Evolutionary conservation across 768 basidiomycete species (phyloP).

Genomic region (Auricularia heimuer): DNA sequence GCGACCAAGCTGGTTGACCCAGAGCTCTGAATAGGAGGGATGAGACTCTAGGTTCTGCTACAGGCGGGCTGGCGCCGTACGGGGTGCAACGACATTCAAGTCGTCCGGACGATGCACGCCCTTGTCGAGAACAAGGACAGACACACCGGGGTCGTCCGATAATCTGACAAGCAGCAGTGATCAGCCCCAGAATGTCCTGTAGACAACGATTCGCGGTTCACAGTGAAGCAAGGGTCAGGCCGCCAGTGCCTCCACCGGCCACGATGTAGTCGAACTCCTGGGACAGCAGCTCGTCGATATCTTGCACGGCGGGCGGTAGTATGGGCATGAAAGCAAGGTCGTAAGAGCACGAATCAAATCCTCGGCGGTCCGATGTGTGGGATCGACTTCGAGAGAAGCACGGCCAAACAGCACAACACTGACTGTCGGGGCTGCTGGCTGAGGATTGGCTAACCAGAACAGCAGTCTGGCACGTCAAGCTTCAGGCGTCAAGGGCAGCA

Average conservation of each 20-base stretch:
- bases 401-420: too few relatives aligned
- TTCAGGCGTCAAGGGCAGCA: too few relatives aligned
- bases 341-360: not conserved
- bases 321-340: not conserved
- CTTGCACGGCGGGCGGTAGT: not conserved
- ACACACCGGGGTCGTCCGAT: not conserved
- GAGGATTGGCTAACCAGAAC: too few relatives aligned
- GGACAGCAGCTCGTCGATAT: not conserved
- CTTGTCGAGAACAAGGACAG: not conserved
- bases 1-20: not conserved
- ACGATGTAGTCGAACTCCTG: not conserved
- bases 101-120: constrained; percentile 2
- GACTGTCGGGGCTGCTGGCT: too few relatives aligned
- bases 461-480: too few relatives aligned
- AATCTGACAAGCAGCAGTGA: not conserved
- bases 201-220: not conserved
- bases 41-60: not conserved
- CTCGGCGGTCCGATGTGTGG: not conserved
- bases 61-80: not conserved
- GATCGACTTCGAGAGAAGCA: too few relatives aligned
- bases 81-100: not conserved
- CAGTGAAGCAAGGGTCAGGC: not conserved
- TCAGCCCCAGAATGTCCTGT: not conserved
- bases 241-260: not conserved
- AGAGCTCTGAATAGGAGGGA: not conserved